Conservation (phyloP, 2,329 filamentous ascomycete genomes). For the Didymella keratinophila region DNA sequence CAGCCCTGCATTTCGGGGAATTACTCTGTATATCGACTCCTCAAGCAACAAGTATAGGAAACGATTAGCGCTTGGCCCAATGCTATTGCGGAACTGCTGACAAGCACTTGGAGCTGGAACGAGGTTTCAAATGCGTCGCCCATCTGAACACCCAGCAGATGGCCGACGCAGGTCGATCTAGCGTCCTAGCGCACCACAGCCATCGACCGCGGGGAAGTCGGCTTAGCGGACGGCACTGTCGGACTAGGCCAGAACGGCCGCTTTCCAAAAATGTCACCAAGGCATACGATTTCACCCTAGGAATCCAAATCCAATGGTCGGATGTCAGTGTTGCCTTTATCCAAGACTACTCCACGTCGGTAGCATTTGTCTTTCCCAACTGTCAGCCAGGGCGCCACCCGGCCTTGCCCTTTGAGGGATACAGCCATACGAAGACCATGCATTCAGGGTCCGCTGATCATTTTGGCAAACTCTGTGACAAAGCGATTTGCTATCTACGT, state of each 20-base stretch:
- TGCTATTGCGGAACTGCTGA: slow-evolving; percentile 40
- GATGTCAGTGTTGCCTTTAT: slow-evolving; percentile 7
- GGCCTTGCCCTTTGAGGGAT: slow-evolving; percentile 18
- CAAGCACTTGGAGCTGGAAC: slow-evolving; percentile 43
- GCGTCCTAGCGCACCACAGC: slow-evolving; percentile 44
- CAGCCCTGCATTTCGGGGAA: slow-evolving; percentile 43
- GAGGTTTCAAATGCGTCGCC: slow-evolving; percentile 43
- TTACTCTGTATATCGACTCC: slow-evolving; percentile 42
- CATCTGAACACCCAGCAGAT: slow-evolving; percentile 39
- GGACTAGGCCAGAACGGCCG: slow-evolving; percentile 41
- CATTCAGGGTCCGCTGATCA: slow-evolving; percentile 24
- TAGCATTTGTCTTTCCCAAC: slow-evolving; percentile 11
- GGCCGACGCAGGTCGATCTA: slow-evolving; percentile 44
- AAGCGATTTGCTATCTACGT: slow-evolving; percentile 24
- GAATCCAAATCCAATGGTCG: slow-evolving; percentile 28
- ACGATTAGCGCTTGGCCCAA: slow-evolving; percentile 38
- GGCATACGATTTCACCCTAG: slow-evolving; percentile 25
- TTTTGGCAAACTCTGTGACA: slow-evolving; percentile 23
- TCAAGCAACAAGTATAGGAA: slow-evolving; percentile 35
- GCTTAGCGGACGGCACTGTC: slow-evolving; percentile 31
- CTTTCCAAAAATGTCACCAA: slow-evolving; percentile 38
- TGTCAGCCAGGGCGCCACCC: slow-evolving; percentile 23
- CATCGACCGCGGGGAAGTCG: slow-evolving; percentile 47
- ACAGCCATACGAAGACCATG: slow-evolving; percentile 23
- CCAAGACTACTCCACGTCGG: slow-evolving; percentile 12